Percentiles rank a stretch among this genome's conserved stretches.
phyloP scores from a whole-genome alignment of 1,284 basidiomycete species.

The Leucocoprinus gongylophorus region DNA sequence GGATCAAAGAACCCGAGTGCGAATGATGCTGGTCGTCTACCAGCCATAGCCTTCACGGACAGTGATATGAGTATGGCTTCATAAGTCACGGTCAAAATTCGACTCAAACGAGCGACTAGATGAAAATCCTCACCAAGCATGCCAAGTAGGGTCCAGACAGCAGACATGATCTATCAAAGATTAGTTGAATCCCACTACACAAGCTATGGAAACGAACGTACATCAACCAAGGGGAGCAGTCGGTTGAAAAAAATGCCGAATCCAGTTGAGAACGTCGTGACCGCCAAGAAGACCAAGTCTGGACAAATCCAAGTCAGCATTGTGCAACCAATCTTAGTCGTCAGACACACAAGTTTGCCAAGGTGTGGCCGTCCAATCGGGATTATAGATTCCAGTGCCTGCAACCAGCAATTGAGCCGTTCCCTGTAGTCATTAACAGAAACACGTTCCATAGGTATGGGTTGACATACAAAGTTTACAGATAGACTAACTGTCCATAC shows the following conservation, averaged over 20 bases:
- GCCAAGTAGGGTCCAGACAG: slow-evolving; percentile 47
- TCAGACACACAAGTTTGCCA: slow-evolving; percentile 45
- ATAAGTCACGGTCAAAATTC: neutral
- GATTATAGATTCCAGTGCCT: slow-evolving; percentile 42
- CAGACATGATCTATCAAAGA: slow-evolving; percentile 37
- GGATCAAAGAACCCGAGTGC: slow-evolving; percentile 44
- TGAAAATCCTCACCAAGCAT: slow-evolving; percentile 33
- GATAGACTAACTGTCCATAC: slow-evolving; percentile 49
- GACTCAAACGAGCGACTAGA: neutral
- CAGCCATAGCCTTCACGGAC: slow-evolving; percentile 42
- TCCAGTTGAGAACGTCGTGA: too few relatives aligned
- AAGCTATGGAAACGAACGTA: too few relatives aligned
- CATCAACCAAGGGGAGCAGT: too few relatives aligned
- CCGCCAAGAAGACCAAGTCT: slow-evolving; percentile 32
- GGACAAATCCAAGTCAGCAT: neutral
- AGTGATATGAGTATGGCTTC: slow-evolving; percentile 42
- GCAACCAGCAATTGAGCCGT: slow-evolving; percentile 46
- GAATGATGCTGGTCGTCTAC: slow-evolving; percentile 40
- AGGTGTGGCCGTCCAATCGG: slow-evolving; percentile 40
- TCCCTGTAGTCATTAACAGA: slow-evolving; percentile 26
- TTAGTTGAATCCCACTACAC: too few relatives aligned
- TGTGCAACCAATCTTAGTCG: neutral
- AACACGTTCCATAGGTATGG: neutral
- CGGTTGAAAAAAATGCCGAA: too few relatives aligned
- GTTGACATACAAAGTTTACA: slow-evolving; percentile 41